Evolutionary conservation across 345 rosid species (phyloP).

Genomic region (Acer saccharum): DNA sequence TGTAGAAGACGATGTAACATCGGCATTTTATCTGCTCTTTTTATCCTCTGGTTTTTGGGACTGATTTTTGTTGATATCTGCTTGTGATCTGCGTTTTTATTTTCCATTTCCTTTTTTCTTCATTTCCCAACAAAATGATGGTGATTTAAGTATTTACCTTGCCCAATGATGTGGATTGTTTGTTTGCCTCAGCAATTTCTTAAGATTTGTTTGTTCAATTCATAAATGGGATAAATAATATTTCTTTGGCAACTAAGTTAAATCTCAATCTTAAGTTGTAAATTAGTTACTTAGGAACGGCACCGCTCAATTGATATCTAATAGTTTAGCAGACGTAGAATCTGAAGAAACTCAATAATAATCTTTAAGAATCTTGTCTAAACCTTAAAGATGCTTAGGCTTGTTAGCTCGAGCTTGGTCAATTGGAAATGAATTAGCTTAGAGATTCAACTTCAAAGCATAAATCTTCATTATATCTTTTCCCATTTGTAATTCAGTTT

Average conservation of each 20-base stretch:
- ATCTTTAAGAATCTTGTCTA: neutral
- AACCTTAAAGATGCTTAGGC: neutral
- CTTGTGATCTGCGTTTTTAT: neutral
- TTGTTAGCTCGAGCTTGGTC: neutral
- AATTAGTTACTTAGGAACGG: neutral
- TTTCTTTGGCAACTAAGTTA: neutral
- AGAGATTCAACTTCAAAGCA: neutral
- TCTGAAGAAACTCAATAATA: neutral
- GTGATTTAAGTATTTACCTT: neutral
- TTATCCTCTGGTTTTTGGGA: neutral
- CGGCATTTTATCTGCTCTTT: neutral
- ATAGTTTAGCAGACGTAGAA: neutral
- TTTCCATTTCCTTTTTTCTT: neutral
- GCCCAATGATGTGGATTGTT: neutral
- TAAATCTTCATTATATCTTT: neutral
- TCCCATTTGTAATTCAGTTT: neutral
- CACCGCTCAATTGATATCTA: neutral
- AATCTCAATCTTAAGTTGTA: neutral
- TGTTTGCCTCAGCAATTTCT: neutral
- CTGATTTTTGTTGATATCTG: neutral
- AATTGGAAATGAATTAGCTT: neutral
- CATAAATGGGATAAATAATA: neutral
- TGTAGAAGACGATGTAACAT: neutral
- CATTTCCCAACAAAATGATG: neutral
- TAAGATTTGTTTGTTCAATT: neutral